Base-by-base conservation (phyloP, 1,284 basidiomycete species). In the Cryptococcus deneoformans region DNA sequence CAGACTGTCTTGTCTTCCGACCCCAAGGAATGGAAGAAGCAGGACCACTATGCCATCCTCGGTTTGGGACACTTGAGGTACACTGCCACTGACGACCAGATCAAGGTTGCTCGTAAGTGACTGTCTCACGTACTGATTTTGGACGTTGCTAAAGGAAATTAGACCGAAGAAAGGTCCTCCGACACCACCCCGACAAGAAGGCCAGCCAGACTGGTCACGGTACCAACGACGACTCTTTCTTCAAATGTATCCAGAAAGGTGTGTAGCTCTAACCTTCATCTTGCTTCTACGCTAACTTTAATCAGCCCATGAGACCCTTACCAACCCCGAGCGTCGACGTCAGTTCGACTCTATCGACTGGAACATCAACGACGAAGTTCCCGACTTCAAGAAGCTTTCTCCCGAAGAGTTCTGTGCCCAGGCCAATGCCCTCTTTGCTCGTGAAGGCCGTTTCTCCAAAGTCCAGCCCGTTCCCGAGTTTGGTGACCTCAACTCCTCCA, bases 21-120 rank as follows among this genome's bases (percentile, higher is more conserved):
- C 81, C 91, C 95, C 14, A 98, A 97, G 79, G 93, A 97, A 77
- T 99, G 95, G 95, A 99, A 99, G 90, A 92, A 93, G 84, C 96
- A 98, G 85, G 95, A 99, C 77, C 92, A 98, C 77, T 98, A 98
- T 76, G 90, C 90, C 58, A 91, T 98, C 39, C 87, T 98, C 53
- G 95, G 95, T 70, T 85, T 99, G 5, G 95, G 92, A 34, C 86
- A 89, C 71, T 82, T 97, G 58, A 85, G 95, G 59, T 92, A 90
- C 84, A 87, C 83, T 66, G 95, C 95, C 9, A 92, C 85, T 16
- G 84, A 86, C 42, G 92, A 88, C 60, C 95, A 99, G 75, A 99
- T 99, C 78, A 95, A 94, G 79, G 86, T 96, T 72, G 92, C 95
- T 62, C 93, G 93, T 94, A 79, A 69, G 90, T 85, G 1, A 24